Evolutionary conservation across 179 eudicot species (phyloP).

Genomic region (Silene vulgaris): DNA sequence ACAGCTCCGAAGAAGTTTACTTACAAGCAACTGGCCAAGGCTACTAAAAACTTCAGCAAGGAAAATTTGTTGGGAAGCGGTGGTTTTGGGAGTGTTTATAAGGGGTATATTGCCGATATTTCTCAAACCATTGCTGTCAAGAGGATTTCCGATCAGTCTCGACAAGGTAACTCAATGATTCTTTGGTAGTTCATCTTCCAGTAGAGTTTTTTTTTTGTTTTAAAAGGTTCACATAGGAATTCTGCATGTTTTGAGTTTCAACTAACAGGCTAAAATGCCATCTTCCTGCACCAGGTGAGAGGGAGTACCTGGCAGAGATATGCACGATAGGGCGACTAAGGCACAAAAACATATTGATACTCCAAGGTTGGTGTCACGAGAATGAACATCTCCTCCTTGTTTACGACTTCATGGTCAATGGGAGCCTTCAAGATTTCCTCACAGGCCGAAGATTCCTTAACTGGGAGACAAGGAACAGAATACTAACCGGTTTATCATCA

Average conservation of each 20-base stretch:
- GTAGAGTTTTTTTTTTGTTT: too few relatives aligned
- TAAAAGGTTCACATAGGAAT: too few relatives aligned
- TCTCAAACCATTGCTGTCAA: constrained; percentile 54
- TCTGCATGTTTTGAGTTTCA: too few relatives aligned
- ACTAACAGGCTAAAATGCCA: not conserved
- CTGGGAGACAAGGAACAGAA: constrained; percentile 47
- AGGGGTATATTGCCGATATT: constrained; percentile 37
- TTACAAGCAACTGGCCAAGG: constrained; percentile 52
- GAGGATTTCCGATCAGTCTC: constrained; percentile 52
- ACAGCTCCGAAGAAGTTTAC: constrained; percentile 55
- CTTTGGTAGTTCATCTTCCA: not conserved
- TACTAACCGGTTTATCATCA: constrained; percentile 54
- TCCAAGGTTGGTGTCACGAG: constrained; percentile 79
- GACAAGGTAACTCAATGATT: constrained; percentile 41
- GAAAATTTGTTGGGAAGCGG: constrained; percentile 64
- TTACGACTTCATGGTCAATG: constrained; percentile 67
- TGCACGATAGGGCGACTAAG: constrained; percentile 62
- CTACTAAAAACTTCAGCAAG: constrained; percentile 54
- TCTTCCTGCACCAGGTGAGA: constrained; percentile 39
- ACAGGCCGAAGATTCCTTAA: constrained; percentile 35
- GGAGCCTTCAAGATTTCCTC: constrained; percentile 59
- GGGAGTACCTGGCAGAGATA: constrained; percentile 67
- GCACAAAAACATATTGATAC: constrained; percentile 66
- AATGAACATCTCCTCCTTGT: constrained; percentile 57
- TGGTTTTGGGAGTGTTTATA: constrained; percentile 75